Conservation (phyloP, 352 stramenopile species). For the Phytophthora palmivora region DNA sequence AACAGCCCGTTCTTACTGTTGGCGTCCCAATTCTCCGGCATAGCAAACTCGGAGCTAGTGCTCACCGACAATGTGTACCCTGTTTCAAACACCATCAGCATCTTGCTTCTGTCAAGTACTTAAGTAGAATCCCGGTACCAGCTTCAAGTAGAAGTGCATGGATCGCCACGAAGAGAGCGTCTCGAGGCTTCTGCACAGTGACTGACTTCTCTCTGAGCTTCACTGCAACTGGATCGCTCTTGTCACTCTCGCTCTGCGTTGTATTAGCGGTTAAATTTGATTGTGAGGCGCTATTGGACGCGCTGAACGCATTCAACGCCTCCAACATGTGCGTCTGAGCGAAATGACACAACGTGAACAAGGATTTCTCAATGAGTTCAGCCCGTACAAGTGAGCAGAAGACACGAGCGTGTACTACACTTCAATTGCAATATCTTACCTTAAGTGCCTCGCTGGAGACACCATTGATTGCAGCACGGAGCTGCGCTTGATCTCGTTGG, state of each 20-base stretch:
- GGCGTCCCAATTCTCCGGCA: conserved; percentile 66
- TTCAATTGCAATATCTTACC: conserved; percentile 17
- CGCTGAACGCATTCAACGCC: conserved; percentile 60
- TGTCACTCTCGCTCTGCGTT: conserved; percentile 31
- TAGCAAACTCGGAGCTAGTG: conserved; percentile 32
- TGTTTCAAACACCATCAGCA: conserved; percentile 23
- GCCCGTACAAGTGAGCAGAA: not conserved
- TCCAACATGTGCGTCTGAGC: conserved; percentile 73
- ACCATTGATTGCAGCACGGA: conserved; percentile 44
- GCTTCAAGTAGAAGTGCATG: conserved; percentile 77
- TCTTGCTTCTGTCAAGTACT: not conserved
- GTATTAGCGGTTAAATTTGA: not conserved
- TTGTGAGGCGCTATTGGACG: conserved; percentile 9
- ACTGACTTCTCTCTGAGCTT: conserved; percentile 56
- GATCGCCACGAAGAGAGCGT: conserved; percentile 76
- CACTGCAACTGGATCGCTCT: conserved; percentile 50
- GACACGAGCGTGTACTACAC: not conserved
- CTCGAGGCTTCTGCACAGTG: conserved; percentile 52
- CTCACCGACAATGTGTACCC: conserved; percentile 48
- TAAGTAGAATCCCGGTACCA: conserved; percentile 41
- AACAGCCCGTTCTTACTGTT: conserved; percentile 73
- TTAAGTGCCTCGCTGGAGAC: conserved; percentile 44
- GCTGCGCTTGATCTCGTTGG: conserved; percentile 43
- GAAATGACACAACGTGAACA: conserved; percentile 8
- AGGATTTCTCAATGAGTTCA: conserved; percentile 25